Conservation (phyloP, 2,329 filamentous ascomycete genomes). For the Diplodia scrobiculata region DNA sequence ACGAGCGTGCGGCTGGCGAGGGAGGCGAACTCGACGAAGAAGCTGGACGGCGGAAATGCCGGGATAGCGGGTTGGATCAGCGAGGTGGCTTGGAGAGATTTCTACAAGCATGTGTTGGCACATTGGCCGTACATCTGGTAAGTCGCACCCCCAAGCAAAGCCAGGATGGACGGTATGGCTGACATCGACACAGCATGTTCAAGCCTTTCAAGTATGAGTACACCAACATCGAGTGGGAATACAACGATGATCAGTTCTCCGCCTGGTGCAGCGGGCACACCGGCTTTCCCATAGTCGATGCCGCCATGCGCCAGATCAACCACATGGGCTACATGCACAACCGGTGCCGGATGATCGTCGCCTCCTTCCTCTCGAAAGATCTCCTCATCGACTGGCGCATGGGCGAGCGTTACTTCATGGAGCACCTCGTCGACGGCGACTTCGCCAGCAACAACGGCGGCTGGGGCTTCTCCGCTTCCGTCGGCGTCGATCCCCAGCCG, state of each 20-base stretch:
- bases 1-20: conserved; percentile 67
- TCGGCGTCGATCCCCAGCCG: conserved; percentile 80
- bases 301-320: conserved; percentile 77
- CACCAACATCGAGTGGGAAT: conserved; percentile 80
- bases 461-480: conserved; percentile 67
- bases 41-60: conserved; percentile 65
- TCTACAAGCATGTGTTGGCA: conserved; percentile 82
- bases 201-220: conserved; percentile 83
- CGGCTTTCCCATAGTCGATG: conserved; percentile 81
- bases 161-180: conserved; percentile 19
- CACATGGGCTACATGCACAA: conserved; percentile 79
- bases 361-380: conserved; percentile 79
- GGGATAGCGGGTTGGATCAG: conserved; percentile 76
- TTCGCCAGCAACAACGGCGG: conserved; percentile 77
- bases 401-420: conserved; percentile 82
- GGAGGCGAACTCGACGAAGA: conserved; percentile 62
- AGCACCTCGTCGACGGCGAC: conserved; percentile 75
- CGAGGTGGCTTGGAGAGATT: conserved; percentile 84
- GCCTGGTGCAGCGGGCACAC: conserved; percentile 76
- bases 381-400: conserved; percentile 80
- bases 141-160: conserved; percentile 35
- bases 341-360: conserved; percentile 79
- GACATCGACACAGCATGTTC: conserved; percentile 59
- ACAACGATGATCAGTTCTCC: conserved; percentile 66
- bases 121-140: conserved; percentile 82